Evolutionary conservation across 23 red algal species (phyloP), one percentile per base, ranked within the genome.

Genomic region (Agarophyton chilense): DNA sequence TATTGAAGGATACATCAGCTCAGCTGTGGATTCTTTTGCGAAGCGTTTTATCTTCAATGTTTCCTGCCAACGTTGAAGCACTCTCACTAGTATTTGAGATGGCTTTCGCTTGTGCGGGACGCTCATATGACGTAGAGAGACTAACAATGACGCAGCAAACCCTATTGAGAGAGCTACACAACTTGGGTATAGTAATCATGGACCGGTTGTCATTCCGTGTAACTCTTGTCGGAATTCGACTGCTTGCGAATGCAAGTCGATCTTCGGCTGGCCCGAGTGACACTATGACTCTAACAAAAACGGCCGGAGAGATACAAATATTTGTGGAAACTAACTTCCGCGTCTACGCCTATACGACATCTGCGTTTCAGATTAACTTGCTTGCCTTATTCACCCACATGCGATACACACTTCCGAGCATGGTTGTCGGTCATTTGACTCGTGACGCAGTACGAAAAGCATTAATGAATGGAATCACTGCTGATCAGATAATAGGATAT

Each of bases 251-350:
- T 18, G 86, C 75, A 0, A 72, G 63, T 49, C 53, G 82, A 73
- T 49, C 41, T 33, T 50, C 26, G 7, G 47, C 77, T 43, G 81
- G 44, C 22, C 52, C 88, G 28, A 80, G 31, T n/a, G 82, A 79
- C 28, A 46, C 45, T 19, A 52, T 63, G 44, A 65, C 54, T 10
- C 28, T 82, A 25, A 47, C 72, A 18, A 79, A 63, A 43, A 88
- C 72, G 40, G 66, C 82, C 0, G 94, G 94, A 55, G 89, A 83
- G 80, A 87, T 92, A 68, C 49, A 90, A 62, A 79, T 99, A 31
- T 83, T 99, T 32, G 93, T 99, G 22, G 90, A 99, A 52, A 99
- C 94, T 17, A 99, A 99, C 79, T 99, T 96, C 74, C 97, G 97
- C 39, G 80, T 99, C 28, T 99, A 99, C 42, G 97, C 94, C 22